A percentile compares a stretch with the other conserved stretches of the same genome.
Conservation (phyloP, 75 land plant species). For the Pinus taeda region DNA sequence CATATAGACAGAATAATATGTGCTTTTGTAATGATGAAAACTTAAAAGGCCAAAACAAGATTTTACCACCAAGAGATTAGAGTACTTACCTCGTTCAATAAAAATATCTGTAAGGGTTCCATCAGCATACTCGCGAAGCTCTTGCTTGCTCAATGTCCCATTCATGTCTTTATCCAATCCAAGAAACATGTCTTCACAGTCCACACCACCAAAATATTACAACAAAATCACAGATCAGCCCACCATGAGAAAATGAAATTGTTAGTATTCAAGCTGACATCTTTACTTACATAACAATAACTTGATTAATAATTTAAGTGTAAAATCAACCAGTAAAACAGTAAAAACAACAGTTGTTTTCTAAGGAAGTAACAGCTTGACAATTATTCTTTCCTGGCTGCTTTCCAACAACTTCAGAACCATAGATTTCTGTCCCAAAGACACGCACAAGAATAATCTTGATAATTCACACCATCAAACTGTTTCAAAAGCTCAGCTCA, state of each 20-base stretch:
- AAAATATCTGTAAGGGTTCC: slow-evolving; percentile 95
- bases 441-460: background rate
- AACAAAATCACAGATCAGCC: background rate
- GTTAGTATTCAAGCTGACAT: background rate
- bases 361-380: background rate
- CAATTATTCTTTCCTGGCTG: background rate
- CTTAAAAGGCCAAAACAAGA: background rate
- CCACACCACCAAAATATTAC: background rate
- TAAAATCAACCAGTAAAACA: background rate
- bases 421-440: background rate
- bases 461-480: background rate
- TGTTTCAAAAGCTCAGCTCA: too few species aligned
- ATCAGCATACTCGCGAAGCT: slow-evolving; percentile 96
- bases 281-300: background rate
- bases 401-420: background rate
- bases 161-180: slow-evolving; percentile 97
- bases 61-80: slow-evolving; percentile 1
- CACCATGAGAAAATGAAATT: too few species aligned
- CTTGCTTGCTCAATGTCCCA: slow-evolving; percentile 98
- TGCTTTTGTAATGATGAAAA: background rate
- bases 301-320: background rate
- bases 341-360: background rate
- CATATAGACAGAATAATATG: background rate
- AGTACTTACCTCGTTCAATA: slow-evolving; percentile 84
- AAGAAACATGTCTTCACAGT: slow-evolving; percentile 84